Percentiles rank a stretch among this genome's conserved stretches.
These are phyloP conservation scores for Fagopyrum esculentum DNA, from an alignment of 148 eudicot genomes.

Conservation along the genomic window DNA sequence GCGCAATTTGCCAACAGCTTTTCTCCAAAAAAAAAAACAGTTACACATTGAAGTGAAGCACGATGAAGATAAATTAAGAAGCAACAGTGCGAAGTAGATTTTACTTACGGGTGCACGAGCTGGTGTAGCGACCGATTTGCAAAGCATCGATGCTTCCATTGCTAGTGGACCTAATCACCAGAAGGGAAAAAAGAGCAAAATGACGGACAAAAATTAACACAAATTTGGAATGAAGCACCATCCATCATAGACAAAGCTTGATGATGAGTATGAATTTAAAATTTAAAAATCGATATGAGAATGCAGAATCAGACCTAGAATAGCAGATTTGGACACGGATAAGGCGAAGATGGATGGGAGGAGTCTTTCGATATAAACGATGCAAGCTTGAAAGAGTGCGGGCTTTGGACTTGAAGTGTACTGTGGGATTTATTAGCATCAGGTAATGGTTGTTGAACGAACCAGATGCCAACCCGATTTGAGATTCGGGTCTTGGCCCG, in stretches of 20 bases:
- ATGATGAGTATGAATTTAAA: neutral
- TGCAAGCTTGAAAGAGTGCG: neutral
- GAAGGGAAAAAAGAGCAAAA: neutral
- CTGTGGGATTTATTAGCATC: neutral
- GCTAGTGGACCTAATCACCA: neutral
- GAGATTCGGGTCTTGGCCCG: no score
- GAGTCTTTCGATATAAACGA: conserved; percentile 3
- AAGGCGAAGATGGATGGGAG: neutral
- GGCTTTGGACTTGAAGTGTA: no score
- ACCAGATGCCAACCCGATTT: no score
- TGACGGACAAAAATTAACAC: neutral
- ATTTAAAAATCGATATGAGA: neutral
- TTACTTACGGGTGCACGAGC: conserved; percentile 2
- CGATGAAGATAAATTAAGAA: neutral
- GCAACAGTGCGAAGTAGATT: neutral
- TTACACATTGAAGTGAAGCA: neutral
- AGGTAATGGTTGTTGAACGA: no score
- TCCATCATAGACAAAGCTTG: neutral
- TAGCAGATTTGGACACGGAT: neutral
- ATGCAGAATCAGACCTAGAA: neutral
- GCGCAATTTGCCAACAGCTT: neutral
- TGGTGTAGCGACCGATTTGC: conserved; percentile 9
- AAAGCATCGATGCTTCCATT: conserved; percentile 13
- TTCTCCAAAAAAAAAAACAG: neutral
- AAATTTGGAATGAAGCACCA: neutral